Base-by-base conservation (phyloP, 1,284 basidiomycete genomes). In the Neolentinus lepideus region DNA sequence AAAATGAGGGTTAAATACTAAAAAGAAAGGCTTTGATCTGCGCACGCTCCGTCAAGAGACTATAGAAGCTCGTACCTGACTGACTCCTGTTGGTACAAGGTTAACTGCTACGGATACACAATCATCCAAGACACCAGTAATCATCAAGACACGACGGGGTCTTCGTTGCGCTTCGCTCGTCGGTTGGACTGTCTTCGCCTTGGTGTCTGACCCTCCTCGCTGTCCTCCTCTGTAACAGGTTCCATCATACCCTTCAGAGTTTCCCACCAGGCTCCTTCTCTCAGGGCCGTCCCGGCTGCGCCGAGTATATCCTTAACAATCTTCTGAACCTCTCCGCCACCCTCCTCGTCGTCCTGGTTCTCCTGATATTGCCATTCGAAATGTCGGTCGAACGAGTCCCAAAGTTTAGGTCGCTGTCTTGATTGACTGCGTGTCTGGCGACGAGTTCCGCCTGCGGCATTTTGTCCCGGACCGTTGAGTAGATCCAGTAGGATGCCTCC, bases 321-420 rank as follows among this genome's bases (percentile, higher is more conserved):
- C 59, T 69, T 68, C 62, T 75, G 71, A 55, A 71, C 70, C n/a
- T 71, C 66, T 27, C 60, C 65, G 55, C 65, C 64, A 22, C 60
- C 59, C 35, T 63, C 67, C n/a, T 59, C 59, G 51, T 61, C 57
- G 35, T 59, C 61, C 45, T 61, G 61, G 24, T 68, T 66, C 62
- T 77, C 68, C 47, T 74, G 70, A 63, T 81, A 76, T 64, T 82
- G 79, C 84, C 84, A 84, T 45, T 81, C 74, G 43, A 66, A 67
- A 63, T 85, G 83, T 46, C 71, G 68, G 54, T 81, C 75, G 63
- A 84, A 89, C n/a, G 81, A 75, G 33, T 87, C 82, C 84, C 84
- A 86, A 53, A 80, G 66, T 58, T 80, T 81, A 11, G 84, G 81
- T 53, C 72, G 68, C 53, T 63, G 60, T 56, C 59, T 54, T 55